Evolutionary conservation across 129 eudicot genomes (phyloP).

Genomic region (Tagetes patula): DNA sequence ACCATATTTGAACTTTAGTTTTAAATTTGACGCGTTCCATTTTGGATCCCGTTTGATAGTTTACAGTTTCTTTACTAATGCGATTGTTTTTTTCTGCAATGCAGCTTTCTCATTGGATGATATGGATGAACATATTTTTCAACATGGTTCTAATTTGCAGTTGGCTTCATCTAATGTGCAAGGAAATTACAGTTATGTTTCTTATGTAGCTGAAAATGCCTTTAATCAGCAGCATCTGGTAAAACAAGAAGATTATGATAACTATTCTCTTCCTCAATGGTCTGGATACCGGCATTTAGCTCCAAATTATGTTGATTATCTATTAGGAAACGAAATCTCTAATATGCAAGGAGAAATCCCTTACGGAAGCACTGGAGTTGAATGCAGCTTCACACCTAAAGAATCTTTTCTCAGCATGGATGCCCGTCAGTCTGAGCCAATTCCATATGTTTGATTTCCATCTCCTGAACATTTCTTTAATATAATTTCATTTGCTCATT

Average conservation of each 20-base stretch:
- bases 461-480: constrained; percentile 18
- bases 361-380: constrained; percentile 19
- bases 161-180: constrained; percentile 29
- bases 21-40: not conserved
- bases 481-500: not conserved
- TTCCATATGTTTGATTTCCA: constrained; percentile 24
- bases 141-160: constrained; percentile 29
- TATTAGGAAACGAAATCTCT: constrained; percentile 41
- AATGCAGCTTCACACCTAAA: constrained; percentile 31
- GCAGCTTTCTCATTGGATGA: constrained; percentile 31
- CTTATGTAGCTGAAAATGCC: constrained; percentile 32
- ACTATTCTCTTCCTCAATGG: constrained; percentile 40
- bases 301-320: constrained; percentile 44
- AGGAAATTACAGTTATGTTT: constrained; percentile 30
- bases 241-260: constrained; percentile 29
- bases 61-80: constrained; percentile 18
- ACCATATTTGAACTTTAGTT: constrained; percentile 11
- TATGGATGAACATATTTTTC: constrained; percentile 39
- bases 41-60: constrained; percentile 7
- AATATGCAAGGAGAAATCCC: constrained; percentile 33
- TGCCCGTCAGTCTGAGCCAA: constrained; percentile 35
- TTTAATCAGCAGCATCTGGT: constrained; percentile 32
- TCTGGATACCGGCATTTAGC: constrained; percentile 42
- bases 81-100: constrained; percentile 14
- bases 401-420: constrained; percentile 30